A percentile compares a stretch with the other conserved stretches of the same genome.
These are phyloP conservation scores for Kodamaea ohmeri DNA, from an alignment of 1,139 yeast genomes.

Conservation along the genomic window DNA sequence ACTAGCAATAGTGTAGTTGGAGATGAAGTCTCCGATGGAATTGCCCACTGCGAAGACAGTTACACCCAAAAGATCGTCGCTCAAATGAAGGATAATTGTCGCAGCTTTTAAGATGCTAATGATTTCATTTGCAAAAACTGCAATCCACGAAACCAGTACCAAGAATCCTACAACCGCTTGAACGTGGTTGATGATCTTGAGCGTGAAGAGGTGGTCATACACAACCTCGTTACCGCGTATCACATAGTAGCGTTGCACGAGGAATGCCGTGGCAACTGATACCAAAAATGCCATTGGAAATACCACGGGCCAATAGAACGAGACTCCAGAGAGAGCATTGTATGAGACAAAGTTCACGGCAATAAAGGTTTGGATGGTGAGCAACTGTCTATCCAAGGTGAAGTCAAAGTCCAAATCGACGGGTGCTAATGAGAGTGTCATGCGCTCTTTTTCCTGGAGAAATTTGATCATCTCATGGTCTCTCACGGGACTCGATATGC, in stretches of 20 bases:
- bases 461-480: conserved; percentile 17
- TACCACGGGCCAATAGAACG: conserved; percentile 16
- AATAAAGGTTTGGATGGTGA: conserved; percentile 21
- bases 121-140: conserved; percentile 73
- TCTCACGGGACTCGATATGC: conserved; percentile 50
- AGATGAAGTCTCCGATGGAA: conserved; percentile 83
- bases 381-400: conserved; percentile 18
- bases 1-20: conserved; percentile 77
- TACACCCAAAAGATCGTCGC: conserved; percentile 75
- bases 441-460: conserved; percentile 6
- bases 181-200: conserved; percentile 27
- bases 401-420: conserved; percentile 17
- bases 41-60: conserved; percentile 92
- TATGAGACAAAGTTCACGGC: conserved; percentile 19
- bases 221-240: conserved; percentile 4
- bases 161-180: conserved; percentile 60
- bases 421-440: neutral
- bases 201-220: conserved; percentile 6
- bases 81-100: conserved; percentile 57
- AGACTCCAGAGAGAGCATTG: conserved; percentile 13
- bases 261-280: conserved; percentile 1
- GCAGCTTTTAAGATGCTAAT: conserved; percentile 65
- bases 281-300: conserved; percentile 8
- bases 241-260: conserved; percentile 9
- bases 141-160: conserved; percentile 68